Evolutionary conservation across 192 early-diverging fungal genomes (phyloP).

Genomic region (Coemansia sp.): DNA sequence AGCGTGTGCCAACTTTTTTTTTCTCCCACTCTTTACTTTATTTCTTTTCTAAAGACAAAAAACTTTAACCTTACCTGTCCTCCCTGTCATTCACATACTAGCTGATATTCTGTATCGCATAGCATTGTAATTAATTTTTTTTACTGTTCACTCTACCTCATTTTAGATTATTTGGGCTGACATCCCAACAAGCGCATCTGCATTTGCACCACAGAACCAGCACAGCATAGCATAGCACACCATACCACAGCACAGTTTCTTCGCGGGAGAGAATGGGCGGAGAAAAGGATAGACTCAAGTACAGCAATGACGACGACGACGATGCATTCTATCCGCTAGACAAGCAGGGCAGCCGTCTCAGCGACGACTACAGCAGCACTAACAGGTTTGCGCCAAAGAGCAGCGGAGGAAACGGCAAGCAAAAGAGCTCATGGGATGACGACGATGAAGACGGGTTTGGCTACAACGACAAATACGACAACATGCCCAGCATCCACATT

Average conservation of each 20-base stretch:
- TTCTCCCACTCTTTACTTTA: neutral
- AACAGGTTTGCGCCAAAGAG: neutral
- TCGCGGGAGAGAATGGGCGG: neutral
- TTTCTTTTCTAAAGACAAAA: neutral
- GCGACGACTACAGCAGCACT: slow-evolving; percentile 9
- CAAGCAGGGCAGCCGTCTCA: neutral
- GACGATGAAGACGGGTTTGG: neutral
- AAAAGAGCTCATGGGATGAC: slow-evolving; percentile 1
- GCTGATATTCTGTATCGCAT: no score
- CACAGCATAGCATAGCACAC: no score
- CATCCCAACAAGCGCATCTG: no score
- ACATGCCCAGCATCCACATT: neutral
- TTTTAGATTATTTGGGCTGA: neutral
- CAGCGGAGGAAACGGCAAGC: neutral
- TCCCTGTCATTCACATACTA: no score
- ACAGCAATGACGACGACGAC: slow-evolving; percentile 1
- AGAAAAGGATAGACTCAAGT: slow-evolving; percentile 8
- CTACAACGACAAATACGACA: slow-evolving; percentile 1
- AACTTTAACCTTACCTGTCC: no score
- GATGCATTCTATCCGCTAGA: neutral
- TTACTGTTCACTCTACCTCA: neutral
- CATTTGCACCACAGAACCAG: no score
- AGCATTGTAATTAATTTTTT: neutral
- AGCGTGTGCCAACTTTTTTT: neutral
- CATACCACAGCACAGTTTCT: neutral